phyloP scores from a whole-genome alignment of 306 rosid genomes.

The Begonia fuchsioides region DNA sequence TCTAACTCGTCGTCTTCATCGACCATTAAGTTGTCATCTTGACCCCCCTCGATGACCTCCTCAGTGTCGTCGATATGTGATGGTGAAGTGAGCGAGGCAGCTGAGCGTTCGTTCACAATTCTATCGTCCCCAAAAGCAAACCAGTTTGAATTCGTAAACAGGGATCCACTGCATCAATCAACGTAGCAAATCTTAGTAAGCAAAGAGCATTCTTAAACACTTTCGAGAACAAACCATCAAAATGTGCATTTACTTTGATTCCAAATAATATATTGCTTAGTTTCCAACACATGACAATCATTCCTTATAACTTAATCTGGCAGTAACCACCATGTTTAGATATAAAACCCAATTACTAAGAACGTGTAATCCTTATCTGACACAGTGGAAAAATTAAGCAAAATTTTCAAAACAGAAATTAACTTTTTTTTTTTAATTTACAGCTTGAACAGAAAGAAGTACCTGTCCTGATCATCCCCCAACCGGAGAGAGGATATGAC shows the following conservation, averaged over 20 bases:
- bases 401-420: no score
- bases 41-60: slow-evolving; percentile 15
- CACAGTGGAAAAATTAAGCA: no score
- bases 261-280: no score
- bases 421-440: no score
- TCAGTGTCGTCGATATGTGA: slow-evolving; percentile 47
- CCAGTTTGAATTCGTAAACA: slow-evolving; percentile 97
- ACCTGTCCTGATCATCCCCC: slow-evolving; percentile 98
- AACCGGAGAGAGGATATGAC: slow-evolving; percentile 87
- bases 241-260: no score
- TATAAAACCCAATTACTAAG: no score
- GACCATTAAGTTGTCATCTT: slow-evolving; percentile 32
- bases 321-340: no score
- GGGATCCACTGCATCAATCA: slow-evolving; percentile 60
- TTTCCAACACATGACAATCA: no score
- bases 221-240: no score
- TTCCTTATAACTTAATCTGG: no score
- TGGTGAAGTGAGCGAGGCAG: slow-evolving; percentile 54
- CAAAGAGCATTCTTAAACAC: no score
- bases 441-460: background rate
- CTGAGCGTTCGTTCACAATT: slow-evolving; percentile 52
- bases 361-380: no score
- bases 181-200: background rate
- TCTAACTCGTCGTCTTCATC: slow-evolving; percentile 67
- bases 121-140: slow-evolving; percentile 82